Evolutionary conservation across 352 stramenopile genomes (phyloP).

Genomic region (Pythium brachiatum): DNA sequence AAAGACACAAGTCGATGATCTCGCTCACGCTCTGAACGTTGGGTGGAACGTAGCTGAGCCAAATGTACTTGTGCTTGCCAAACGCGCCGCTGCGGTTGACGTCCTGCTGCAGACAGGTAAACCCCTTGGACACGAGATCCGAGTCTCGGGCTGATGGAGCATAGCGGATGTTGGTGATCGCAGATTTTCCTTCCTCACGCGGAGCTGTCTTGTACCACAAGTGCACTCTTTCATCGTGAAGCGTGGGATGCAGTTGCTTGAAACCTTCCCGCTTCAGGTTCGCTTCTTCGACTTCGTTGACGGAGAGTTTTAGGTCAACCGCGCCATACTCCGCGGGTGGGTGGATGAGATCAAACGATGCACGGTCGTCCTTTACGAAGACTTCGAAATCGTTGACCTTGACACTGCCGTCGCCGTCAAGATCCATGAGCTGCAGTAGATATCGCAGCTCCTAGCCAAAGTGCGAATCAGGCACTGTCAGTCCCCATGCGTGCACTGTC

Average conservation of each 20-base stretch:
- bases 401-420: constrained; percentile 57
- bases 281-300: constrained; percentile 58
- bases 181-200: constrained; percentile 60
- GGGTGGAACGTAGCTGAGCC: constrained; percentile 54
- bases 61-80: constrained; percentile 77
- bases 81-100: constrained; percentile 59
- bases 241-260: constrained; percentile 46
- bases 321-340: constrained; percentile 45
- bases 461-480: background rate
- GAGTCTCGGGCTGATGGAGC: constrained; percentile 56
- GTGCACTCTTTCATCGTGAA: constrained; percentile 58
- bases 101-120: constrained; percentile 73
- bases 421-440: constrained; percentile 66
- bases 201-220: constrained; percentile 60
- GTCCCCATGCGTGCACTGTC: too few relatives aligned
- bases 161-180: constrained; percentile 70
- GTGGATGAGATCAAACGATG: constrained; percentile 48
- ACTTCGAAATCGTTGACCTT: constrained; percentile 72
- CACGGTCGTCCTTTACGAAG: constrained; percentile 67
- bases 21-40: constrained; percentile 51
- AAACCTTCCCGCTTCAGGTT: constrained; percentile 58
- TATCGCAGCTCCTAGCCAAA: constrained; percentile 53
- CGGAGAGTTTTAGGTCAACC: constrained; percentile 61
- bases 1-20: constrained; percentile 64
- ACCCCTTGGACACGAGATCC: constrained; percentile 71